These are phyloP conservation scores for Ophiostoma perfectum DNA, from an alignment of 2,329 filamentous ascomycete species.

Conservation along the genomic window DNA sequence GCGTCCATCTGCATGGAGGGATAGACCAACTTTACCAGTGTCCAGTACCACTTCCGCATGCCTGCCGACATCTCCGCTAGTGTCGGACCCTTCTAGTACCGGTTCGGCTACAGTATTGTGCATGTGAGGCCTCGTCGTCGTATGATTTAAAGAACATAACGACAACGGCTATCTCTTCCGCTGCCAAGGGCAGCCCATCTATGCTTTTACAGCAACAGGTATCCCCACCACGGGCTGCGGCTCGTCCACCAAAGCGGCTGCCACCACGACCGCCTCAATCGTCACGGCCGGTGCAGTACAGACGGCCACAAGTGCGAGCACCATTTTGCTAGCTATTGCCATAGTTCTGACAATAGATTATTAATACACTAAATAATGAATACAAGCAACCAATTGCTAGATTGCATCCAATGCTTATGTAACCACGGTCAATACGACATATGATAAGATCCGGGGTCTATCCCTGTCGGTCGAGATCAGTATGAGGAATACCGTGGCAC, in stretches of 20 bases:
- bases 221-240: background rate
- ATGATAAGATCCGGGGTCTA: background rate
- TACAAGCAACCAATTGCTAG: background rate
- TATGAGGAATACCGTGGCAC: background rate
- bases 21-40: conserved; percentile 9
- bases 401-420: background rate
- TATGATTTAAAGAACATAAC: background rate
- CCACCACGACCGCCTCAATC: background rate
- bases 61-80: background rate
- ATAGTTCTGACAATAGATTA: background rate
- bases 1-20: conserved; percentile 10
- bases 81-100: background rate
- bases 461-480: background rate
- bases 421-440: background rate
- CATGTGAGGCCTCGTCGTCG: background rate
- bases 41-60: conserved; percentile 13
- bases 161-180: background rate
- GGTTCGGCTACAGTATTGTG: background rate
- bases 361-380: background rate
- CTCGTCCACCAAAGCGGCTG: background rate
- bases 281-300: background rate
- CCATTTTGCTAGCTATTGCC: background rate
- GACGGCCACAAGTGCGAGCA: background rate
- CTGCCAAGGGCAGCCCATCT: too few relatives aligned
- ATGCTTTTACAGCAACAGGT: background rate